phyloP scores from a whole-genome alignment of 148 eudicot species.

The Rhododendron kiyosumense region DNA sequence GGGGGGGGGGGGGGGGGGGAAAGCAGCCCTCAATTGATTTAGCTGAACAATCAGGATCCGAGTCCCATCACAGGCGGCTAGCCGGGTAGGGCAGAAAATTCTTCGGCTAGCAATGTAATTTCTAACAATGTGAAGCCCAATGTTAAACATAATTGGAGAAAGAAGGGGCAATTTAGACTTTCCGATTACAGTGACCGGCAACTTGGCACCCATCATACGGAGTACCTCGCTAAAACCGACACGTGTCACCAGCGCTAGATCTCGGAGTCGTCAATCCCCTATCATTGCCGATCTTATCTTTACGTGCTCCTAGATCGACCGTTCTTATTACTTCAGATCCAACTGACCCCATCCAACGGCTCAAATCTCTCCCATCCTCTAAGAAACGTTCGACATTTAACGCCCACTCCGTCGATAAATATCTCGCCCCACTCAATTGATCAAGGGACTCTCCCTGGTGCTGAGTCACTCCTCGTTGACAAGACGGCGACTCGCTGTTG shows the following conservation, averaged over 20 bases:
- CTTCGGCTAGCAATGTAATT: not conserved
- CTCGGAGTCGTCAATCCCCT: not conserved
- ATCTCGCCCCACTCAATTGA: not conserved
- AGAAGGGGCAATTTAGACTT: not conserved
- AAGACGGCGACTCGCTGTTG: not conserved
- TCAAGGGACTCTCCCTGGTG: not conserved
- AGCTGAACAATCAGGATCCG: no score
- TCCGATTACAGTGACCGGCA: not conserved
- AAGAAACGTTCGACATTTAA: slow-evolving; percentile 10
- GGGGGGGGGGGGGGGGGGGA: no score
- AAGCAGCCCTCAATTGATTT: no score
- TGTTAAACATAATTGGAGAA: not conserved
- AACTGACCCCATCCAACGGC: slow-evolving; percentile 46
- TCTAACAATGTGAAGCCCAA: not conserved
- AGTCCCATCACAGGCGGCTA: no score
- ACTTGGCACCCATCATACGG: not conserved
- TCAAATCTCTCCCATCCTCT: not conserved
- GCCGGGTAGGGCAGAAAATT: no score
- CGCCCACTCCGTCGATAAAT: slow-evolving; percentile 25
- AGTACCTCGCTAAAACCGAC: not conserved
- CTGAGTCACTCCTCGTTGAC: not conserved
- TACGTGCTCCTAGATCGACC: not conserved
- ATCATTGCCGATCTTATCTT: slow-evolving; percentile 5
- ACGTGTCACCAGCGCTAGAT: not conserved
- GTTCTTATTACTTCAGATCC: slow-evolving; percentile 8